These are phyloP conservation scores for Austroboletus festivus DNA, from an alignment of 768 basidiomycete genomes.

Conservation along the genomic window DNA sequence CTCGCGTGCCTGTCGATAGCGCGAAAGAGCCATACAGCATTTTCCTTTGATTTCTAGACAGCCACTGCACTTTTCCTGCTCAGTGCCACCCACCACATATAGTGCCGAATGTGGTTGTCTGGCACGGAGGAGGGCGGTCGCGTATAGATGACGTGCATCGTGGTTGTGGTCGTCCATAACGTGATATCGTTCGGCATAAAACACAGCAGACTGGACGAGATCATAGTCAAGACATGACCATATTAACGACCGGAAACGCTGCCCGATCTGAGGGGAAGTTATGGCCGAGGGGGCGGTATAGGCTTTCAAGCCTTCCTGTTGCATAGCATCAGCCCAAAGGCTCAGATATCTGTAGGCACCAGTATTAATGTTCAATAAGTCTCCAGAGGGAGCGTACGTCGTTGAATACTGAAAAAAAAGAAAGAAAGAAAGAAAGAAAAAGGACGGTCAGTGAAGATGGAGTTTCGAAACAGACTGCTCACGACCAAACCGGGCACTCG, in stretches of 20 bases:
- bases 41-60: constrained; percentile 79
- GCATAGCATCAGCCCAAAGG: constrained; percentile 47
- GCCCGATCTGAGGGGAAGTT: constrained; percentile 55
- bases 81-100: constrained; percentile 60
- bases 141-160: constrained; percentile 82
- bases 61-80: constrained; percentile 61
- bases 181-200: constrained; percentile 85
- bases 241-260: constrained; percentile 69
- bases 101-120: constrained; percentile 75
- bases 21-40: constrained; percentile 68
- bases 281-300: constrained; percentile 33
- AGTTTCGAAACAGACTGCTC: constrained; percentile 21
- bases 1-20: constrained; percentile 74
- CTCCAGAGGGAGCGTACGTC: constrained; percentile 9
- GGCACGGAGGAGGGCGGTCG: constrained; percentile 66
- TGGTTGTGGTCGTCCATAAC: constrained; percentile 69
- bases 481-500: constrained; percentile 6
- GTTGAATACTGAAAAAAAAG: constrained; percentile 6
- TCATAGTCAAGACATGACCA: constrained; percentile 85
- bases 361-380: constrained; percentile 14
- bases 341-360: constrained; percentile 24
- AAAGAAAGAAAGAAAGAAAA: too few species aligned
- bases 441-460: constrained; percentile 9
- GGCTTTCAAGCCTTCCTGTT: constrained; percentile 44
- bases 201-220: constrained; percentile 75